phyloP scores from a whole-genome alignment of 192 early-diverging fungal species.

The Coemansia sp. region DNA sequence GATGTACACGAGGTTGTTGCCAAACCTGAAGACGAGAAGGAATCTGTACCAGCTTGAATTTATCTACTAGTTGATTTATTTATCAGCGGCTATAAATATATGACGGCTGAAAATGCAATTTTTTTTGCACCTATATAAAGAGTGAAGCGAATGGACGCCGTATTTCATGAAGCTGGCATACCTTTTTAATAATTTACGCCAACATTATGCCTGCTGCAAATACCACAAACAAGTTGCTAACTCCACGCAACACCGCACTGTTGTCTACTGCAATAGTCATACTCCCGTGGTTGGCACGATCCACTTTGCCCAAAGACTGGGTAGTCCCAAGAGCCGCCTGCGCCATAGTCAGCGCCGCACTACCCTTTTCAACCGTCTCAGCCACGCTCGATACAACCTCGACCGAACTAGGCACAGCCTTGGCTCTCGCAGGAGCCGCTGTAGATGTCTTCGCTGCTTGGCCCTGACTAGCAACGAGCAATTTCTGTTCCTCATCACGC shows the following conservation, averaged over 20 bases:
- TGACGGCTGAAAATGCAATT: no score
- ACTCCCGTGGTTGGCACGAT: not conserved
- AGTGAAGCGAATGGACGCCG: no score
- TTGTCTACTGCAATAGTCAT: not conserved
- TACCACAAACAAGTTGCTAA: not conserved
- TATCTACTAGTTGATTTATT: no score
- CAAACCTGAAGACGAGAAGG: no score
- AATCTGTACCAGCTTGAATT: no score
- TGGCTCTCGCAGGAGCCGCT: not conserved
- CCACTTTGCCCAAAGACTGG: not conserved
- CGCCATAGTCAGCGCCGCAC: not conserved
- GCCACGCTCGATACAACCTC: not conserved
- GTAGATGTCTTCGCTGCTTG: not conserved
- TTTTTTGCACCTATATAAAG: no score
- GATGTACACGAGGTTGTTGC: no score
- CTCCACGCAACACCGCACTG: not conserved
- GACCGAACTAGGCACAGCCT: not conserved
- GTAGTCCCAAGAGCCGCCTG: not conserved
- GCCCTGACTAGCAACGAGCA: not conserved
- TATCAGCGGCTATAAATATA: no score
- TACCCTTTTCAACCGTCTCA: not conserved
- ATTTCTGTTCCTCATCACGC: slow-evolving; percentile 24
- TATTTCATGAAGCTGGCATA: no score
- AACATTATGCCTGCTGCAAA: not conserved
- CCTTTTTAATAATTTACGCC: not conserved